Evolutionary conservation across 306 rosid species (phyloP).

Genomic region (Sesbania bispinosa): DNA sequence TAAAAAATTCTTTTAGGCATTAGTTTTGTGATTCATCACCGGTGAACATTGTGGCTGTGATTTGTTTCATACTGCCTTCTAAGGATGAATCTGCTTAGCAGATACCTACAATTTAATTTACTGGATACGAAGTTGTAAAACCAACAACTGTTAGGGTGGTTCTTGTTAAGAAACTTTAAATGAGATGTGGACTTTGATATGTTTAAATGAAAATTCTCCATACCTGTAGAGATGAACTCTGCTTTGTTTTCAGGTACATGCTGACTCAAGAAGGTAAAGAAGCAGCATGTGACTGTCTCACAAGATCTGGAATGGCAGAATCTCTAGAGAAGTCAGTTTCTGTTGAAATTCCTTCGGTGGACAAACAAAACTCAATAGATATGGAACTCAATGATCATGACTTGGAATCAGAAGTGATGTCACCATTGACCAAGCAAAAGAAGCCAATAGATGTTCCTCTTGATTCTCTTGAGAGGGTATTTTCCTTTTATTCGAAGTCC

Average conservation of each 20-base stretch:
- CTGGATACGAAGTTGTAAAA: background rate
- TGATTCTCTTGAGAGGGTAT: slow-evolving; percentile 74
- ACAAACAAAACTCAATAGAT: slow-evolving; percentile 30
- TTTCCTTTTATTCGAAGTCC: background rate
- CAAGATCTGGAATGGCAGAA: slow-evolving; percentile 74
- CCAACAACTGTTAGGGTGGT: background rate
- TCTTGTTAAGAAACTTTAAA: slow-evolving; percentile 7
- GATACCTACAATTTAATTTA: background rate
- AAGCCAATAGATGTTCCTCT: slow-evolving; percentile 53
- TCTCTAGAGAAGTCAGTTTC: slow-evolving; percentile 39
- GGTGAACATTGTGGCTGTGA: background rate
- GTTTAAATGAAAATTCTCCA: slow-evolving; percentile 11
- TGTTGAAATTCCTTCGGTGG: slow-evolving; percentile 36
- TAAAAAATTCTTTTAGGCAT: background rate
- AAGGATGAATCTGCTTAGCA: background rate
- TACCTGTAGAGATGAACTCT: background rate
- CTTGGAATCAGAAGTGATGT: slow-evolving; percentile 44
- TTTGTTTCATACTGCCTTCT: slow-evolving; percentile 6
- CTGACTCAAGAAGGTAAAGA: slow-evolving; percentile 86
- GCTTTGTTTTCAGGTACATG: slow-evolving; percentile 70
- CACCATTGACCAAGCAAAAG: slow-evolving; percentile 35
- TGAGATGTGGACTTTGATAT: background rate
- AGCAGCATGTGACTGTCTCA: slow-evolving; percentile 75
- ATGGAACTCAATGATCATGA: slow-evolving; percentile 31
- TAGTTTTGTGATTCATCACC: slow-evolving; percentile 9